Percentiles rank a stretch among this genome's conserved stretches.
Conservation (phyloP, 176 grass and related monocot genomes). For the Oryza meyeriana region DNA sequence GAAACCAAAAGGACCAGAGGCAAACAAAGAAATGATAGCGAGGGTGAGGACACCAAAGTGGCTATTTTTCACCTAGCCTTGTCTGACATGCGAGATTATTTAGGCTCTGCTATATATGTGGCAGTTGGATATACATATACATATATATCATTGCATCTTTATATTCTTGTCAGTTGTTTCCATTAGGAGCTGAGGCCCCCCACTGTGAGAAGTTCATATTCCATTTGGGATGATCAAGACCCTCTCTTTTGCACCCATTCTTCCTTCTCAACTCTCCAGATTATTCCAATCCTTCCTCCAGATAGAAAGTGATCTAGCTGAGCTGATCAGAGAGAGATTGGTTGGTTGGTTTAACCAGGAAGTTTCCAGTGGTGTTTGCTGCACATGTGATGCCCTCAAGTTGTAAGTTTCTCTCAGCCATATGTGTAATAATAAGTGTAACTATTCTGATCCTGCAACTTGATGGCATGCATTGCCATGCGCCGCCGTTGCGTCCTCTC, state of each 20-base stretch:
- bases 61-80: slow-evolving; percentile 20
- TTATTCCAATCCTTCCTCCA: slow-evolving; percentile 41
- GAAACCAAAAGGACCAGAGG: background rate
- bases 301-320: slow-evolving; percentile 19
- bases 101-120: slow-evolving; percentile 2
- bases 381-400: slow-evolving; percentile 26
- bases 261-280: slow-evolving; percentile 34
- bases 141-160: slow-evolving; percentile 33
- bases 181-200: slow-evolving; percentile 24
- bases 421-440: background rate
- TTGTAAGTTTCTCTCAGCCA: slow-evolving; percentile 27
- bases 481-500: slow-evolving; percentile 6
- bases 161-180: slow-evolving; percentile 46
- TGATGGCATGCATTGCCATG: slow-evolving; percentile 22
- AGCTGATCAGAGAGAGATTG: background rate
- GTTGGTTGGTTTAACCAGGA: background rate
- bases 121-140: background rate
- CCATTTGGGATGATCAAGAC: slow-evolving; percentile 36
- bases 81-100: slow-evolving; percentile 3
- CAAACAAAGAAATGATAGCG: background rate
- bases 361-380: slow-evolving; percentile 23
- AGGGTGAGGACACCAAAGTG: slow-evolving; percentile 38
- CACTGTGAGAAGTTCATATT: slow-evolving; percentile 29
- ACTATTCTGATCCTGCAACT: slow-evolving; percentile 19
- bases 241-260: slow-evolving; percentile 18